Percentiles rank a stretch among this genome's conserved stretches.
These are phyloP conservation scores for Intubia oerlemansii DNA, from an alignment of 2,329 filamentous ascomycete species.

Conservation along the genomic window DNA sequence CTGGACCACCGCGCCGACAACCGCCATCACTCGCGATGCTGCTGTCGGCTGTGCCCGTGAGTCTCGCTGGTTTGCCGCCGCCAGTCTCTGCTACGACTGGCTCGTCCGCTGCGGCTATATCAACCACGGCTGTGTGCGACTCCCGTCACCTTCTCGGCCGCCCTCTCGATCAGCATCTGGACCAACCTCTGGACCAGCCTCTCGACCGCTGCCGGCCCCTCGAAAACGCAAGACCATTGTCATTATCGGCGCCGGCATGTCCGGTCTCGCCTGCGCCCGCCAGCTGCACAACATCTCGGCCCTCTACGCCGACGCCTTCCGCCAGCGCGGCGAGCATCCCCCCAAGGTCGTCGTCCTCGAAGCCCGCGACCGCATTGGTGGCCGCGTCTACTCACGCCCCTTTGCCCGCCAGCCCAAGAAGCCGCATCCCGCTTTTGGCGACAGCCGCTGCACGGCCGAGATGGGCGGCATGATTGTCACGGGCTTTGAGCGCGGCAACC, in stretches of 20 bases:
- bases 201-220: too few species aligned
- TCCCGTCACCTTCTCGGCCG: too few species aligned
- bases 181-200: too few species aligned
- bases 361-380: conserved; percentile 70
- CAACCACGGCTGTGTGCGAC: conserved; percentile 86
- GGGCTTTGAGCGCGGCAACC: conserved; percentile 88
- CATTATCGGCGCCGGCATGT: conserved; percentile 84
- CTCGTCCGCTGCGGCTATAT: conserved; percentile 79
- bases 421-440: not conserved
- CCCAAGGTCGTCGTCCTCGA: conserved; percentile 68
- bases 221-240: conserved; percentile 42
- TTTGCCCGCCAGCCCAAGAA: conserved; percentile 26
- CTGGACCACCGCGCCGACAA: conserved; percentile 72
- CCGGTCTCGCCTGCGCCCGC: conserved; percentile 76
- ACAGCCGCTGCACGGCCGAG: conserved; percentile 58
- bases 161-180: too few species aligned
- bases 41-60: conserved; percentile 82
- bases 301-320: conserved; percentile 53
- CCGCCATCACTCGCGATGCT: conserved; percentile 62
- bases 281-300: conserved; percentile 73
- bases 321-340: conserved; percentile 40
- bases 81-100: conserved; percentile 82
- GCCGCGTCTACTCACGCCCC: conserved; percentile 71
- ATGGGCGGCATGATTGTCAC: conserved; percentile 98
- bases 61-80: conserved; percentile 69